These are phyloP conservation scores for Thelonectria rubi DNA, from an alignment of 2,329 filamentous ascomycete genomes.

Conservation along the genomic window DNA sequence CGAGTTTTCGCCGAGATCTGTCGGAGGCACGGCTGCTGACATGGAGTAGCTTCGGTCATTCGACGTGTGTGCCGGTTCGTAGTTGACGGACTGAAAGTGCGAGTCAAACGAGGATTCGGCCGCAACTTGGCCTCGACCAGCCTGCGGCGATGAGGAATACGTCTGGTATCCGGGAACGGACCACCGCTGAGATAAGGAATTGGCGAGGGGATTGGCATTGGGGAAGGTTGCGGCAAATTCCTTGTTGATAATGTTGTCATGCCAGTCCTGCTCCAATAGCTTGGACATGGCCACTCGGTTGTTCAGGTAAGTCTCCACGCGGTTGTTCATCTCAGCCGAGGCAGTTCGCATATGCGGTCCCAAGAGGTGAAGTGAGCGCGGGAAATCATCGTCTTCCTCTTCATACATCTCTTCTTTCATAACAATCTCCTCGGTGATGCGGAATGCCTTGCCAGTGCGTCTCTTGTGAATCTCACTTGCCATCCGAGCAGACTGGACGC, in stretches of 20 bases:
- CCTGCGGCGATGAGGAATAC: constrained; percentile 5
- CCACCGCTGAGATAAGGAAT: constrained; percentile 38
- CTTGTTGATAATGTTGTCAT: constrained; percentile 57
- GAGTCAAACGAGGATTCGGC: constrained; percentile 31
- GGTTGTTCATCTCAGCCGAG: constrained; percentile 68
- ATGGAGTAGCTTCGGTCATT: constrained; percentile 33
- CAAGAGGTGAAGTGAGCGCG: constrained; percentile 71
- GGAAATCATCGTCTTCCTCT: constrained; percentile 86
- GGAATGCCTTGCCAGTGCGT: constrained; percentile 82
- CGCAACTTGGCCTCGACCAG: constrained; percentile 27
- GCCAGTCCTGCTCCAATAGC: constrained; percentile 52
- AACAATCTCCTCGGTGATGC: constrained; percentile 86
- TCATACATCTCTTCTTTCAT: constrained; percentile 96
- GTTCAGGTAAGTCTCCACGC: constrained; percentile 60
- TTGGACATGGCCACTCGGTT: constrained; percentile 56
- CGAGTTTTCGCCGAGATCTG: constrained; percentile 34
- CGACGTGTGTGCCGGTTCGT: constrained; percentile 22
- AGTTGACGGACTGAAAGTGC: constrained; percentile 40
- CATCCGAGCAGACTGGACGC: constrained; percentile 84
- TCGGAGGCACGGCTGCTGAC: constrained; percentile 30
- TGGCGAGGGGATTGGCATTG: constrained; percentile 43
- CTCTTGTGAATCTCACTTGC: constrained; percentile 93
- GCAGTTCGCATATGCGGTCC: constrained; percentile 69
- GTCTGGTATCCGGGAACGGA: constrained; percentile 32
- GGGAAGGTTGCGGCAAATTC: constrained; percentile 59